Evolutionary conservation across 2,329 filamentous ascomycete species (phyloP), one percentile per base, ranked within the genome.

Genomic region (Phoma sp.): DNA sequence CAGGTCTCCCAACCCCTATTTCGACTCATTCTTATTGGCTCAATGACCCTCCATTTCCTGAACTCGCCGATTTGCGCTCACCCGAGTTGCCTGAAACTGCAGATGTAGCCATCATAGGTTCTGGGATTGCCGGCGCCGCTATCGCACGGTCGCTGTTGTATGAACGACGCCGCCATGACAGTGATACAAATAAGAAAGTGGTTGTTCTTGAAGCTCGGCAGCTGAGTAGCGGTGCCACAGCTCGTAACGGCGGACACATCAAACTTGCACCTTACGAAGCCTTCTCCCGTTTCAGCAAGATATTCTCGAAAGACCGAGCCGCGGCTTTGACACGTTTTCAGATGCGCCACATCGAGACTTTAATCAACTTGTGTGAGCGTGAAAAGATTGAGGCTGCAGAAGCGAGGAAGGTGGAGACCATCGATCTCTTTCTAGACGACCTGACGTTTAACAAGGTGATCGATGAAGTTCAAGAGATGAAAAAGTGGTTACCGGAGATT

Each of bases 81-180:
- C 32, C 29, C 18, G 6, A 43, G 5, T 28, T 60, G 7, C 78
- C 79, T 0, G 37, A 61, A 1, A 63, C 71, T 6, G 77, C 76
- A 5, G 83, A 85, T 51, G 67, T 83, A 2, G 77, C 81, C 15
- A 77, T 85, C 33, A 79, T 85, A 57, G 82, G 83, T 18, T 84
- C 81, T 29, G 84, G 83, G 1, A 84, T 85, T 53, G 80, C 82
- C 1, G 81, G 77, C 9, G 77, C 75, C 3, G 73, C 74, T 17
- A 66, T 78, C 14, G 77, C 76, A 3, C 63, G 74, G 17, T 70
- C 74, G 3, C 36, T 58, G 11, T 48, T 76, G 2, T 61, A 76
- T 21, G n/a, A 17, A 11, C 10, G 11, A 18, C n/a, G 7, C 9
- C n/a, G 5, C 20, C 5, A 11, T 7, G 6, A 39, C 26, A 43